Base-by-base conservation (phyloP, 2,329 filamentous ascomycete genomes). In the Fusarium coicis region DNA sequence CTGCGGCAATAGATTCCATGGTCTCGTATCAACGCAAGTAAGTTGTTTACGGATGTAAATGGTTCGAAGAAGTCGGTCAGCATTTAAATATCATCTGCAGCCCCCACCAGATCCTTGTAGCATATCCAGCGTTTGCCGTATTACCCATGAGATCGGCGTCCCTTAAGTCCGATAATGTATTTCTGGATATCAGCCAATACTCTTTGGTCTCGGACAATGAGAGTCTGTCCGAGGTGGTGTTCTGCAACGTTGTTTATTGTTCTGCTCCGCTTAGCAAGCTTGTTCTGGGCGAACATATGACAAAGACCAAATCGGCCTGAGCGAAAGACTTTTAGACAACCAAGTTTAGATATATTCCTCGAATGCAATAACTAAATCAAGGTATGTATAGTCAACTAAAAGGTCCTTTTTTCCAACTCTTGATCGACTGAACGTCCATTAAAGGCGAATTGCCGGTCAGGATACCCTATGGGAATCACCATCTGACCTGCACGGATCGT, bases 1-100 rank as follows among this genome's bases (percentile, higher is more conserved):
- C 72, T 10, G 72, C 72, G 19, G 42, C 62, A 15, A 74, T 37
- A 10, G 74, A 36, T n/a, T 74, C 72, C 65, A 74, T 74, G 0
- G 5, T 4, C 2, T 21, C 3, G 4, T 11, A 10, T 36, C 18
- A 7, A 14, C 2, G 0, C 1, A 19, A 26, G 15, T 6, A 12
- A 26, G 47, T 1, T 23, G 4, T 18, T 10, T 50, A 26, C 5
- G 5, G 7, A 19, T 26, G 5, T n/a, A 5, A 19, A 26, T 6
- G 14, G 7, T 2, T 11, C 7, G n/a, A 15, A 34, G 39, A 34
- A 5, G 28, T 36, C 10, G 28, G 19, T 47, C n/a, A 47, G 30
- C 40, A n/a, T 57, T 47, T 49, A 28, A 36, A 26, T 26, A 14
- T 26, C 11, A 23, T 47, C 42, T 34, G 18, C 5, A 28, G 34